Conservation (phyloP, 2,329 filamentous ascomycete genomes). For the Diaporthe longicolla region DNA sequence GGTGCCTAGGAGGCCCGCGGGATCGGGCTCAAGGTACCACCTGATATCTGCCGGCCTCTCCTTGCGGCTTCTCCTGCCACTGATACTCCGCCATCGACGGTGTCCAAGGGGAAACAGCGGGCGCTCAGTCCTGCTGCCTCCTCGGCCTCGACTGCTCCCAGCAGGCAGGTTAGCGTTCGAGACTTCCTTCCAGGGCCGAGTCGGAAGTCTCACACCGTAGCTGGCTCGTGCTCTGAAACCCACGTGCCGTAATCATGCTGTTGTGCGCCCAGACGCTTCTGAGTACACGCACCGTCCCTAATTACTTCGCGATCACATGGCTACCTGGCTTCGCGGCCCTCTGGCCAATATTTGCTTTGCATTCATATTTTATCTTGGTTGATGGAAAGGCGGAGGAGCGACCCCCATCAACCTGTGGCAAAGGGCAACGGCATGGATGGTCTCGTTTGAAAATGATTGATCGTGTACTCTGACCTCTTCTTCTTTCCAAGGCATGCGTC, state of each 20-base stretch:
- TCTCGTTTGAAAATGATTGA: slow-evolving; percentile 5
- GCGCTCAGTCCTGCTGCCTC: slow-evolving; percentile 24
- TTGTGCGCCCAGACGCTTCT: not conserved
- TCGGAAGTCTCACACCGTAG: not conserved
- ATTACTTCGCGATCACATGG: slow-evolving; percentile 12
- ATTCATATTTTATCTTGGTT: not conserved
- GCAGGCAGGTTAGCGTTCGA: slow-evolving; percentile 26
- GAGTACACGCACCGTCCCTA: not conserved
- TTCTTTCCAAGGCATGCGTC: slow-evolving; percentile 1
- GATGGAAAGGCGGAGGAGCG: not conserved
- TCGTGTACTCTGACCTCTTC: slow-evolving; percentile 14
- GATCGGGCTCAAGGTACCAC: slow-evolving; percentile 29
- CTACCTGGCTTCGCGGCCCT: not conserved
- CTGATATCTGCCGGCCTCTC: slow-evolving; percentile 38
- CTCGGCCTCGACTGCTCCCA: slow-evolving; percentile 19
- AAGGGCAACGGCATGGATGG: slow-evolving; percentile 12
- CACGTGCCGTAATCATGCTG: not conserved
- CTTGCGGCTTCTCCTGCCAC: slow-evolving; percentile 32
- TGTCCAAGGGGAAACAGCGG: slow-evolving; percentile 21
- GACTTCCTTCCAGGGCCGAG: slow-evolving; percentile 31
- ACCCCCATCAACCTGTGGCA: not conserved
- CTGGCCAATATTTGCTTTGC: not conserved
- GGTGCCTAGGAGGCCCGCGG: slow-evolving; percentile 41
- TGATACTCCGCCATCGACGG: not conserved
- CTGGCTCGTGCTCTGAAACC: slow-evolving; percentile 11